These are phyloP conservation scores for Panicum hallii DNA, from an alignment of 202 grass and related monocot genomes.

Conservation along the genomic window DNA sequence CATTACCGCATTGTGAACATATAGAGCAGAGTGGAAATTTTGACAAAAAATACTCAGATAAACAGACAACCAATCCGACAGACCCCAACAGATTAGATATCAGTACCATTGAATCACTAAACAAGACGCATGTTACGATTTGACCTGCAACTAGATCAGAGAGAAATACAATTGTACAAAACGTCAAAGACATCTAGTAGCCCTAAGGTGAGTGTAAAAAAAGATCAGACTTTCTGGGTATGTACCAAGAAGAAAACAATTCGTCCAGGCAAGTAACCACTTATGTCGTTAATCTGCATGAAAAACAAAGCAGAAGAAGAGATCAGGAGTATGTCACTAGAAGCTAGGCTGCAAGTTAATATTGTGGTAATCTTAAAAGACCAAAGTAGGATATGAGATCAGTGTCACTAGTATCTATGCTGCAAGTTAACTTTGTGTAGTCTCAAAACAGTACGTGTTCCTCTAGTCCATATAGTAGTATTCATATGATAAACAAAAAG, in stretches of 20 bases:
- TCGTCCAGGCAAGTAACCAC: conserved; percentile 94
- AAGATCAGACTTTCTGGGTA: conserved; percentile 25
- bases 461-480: conserved; percentile 30
- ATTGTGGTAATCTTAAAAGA: background rate
- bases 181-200: conserved; percentile 22
- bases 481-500: conserved; percentile 35
- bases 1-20: conserved; percentile 14
- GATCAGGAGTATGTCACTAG: conserved; percentile 28
- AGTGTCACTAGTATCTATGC: background rate
- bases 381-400: conserved; percentile 30
- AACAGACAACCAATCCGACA: background rate
- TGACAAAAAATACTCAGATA: conserved; percentile 26
- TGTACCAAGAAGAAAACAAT: conserved; percentile 99
- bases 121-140: conserved; percentile 29
- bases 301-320: conserved; percentile 31
- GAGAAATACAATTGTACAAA: conserved; percentile 21
- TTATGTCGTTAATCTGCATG: conserved; percentile 92
- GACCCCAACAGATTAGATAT: background rate
- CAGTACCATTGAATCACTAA: conserved; percentile 25
- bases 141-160: conserved; percentile 29
- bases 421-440: conserved; percentile 12
- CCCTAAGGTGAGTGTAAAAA: conserved; percentile 29
- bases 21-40: conserved; percentile 1
- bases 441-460: conserved; percentile 16
- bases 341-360: conserved; percentile 19